Base-by-base conservation (phyloP, 306 rosid genomes). In the Ceratonia siliqua region DNA sequence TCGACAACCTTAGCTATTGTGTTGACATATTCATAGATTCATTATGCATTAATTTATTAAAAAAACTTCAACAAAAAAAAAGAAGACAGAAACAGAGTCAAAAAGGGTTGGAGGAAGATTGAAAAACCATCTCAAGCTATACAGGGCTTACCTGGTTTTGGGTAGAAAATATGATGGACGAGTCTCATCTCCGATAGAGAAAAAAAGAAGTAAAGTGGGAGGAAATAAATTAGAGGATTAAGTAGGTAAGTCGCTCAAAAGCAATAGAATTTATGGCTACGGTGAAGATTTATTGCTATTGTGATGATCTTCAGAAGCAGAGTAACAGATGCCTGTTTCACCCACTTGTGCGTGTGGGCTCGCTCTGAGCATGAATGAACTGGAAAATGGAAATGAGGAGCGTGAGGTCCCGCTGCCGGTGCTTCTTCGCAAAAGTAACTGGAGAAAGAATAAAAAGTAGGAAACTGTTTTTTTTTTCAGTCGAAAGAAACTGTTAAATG, bases 1-100 rank as follows among this genome's bases (percentile, higher is more conserved):
- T 67, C 0, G 78, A 79, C 79, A 85, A 68, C 80, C 81, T 81
- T 67, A 64, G 52, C 33, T 22, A 41, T 30, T 18, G 13, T 32
- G 7, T 59, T 39, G 73, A 66, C 55, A 10, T 46, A 72, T 68
- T 68, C 41, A 56, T 61, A 20, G 73, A 82, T 82, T 76, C 59
- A 62, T 73, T n/a, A 22, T 14, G 43, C 68, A 62, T 24, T 22
- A 39, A 13, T 55, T 64, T 71, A 71, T 22, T 45, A 30, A 10
- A 25, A 41, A 21, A 54, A 18, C 6, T 3, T 2, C 0, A 52
- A 66, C 6, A 1, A 24, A 0, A 1, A 36, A 1, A 73, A 17
- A 15, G 4, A 33, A 70, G 35, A 74, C 68, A 62, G 33, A 67
- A 57, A 74, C 22, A 66, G 6, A 30, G 67, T 55, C 68, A 72